Percentiles rank a stretch among this genome's conserved stretches.
Evolutionary conservation across 257 asterid species (phyloP).

Genomic region (Anisodus tanguticus): DNA sequence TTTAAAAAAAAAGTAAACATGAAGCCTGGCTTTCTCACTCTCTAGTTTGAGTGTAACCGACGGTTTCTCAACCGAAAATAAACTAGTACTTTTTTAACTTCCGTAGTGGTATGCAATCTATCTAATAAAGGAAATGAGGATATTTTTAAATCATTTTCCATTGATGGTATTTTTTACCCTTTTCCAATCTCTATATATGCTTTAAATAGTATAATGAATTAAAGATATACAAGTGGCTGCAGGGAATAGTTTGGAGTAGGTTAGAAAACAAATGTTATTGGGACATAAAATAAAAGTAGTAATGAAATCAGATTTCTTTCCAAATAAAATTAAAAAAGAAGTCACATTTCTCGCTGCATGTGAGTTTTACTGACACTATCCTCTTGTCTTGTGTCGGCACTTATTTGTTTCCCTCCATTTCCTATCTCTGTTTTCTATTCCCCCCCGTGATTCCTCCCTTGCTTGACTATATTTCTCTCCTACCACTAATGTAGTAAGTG

Average conservation of each 20-base stretch:
- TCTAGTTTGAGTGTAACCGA: neutral
- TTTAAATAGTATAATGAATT: neutral
- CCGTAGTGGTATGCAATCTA: neutral
- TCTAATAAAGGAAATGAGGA: too few species aligned
- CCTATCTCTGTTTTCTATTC: neutral
- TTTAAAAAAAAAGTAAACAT: neutral
- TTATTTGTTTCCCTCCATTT: slow-evolving; percentile 20
- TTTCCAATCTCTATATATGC: neutral
- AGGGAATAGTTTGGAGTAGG: neutral
- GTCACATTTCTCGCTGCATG: slow-evolving; percentile 47
- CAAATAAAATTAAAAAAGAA: too few species aligned
- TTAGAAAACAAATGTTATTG: neutral
- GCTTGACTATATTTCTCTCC: neutral
- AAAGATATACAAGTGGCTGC: neutral
- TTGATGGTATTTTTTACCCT: too few species aligned
- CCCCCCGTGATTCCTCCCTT: slow-evolving; percentile 51
- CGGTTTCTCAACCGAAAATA: slow-evolving; percentile 4
- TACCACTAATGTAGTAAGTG: too few species aligned
- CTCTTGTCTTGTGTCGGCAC: slow-evolving; percentile 46
- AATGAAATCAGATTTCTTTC: slow-evolving; percentile 28
- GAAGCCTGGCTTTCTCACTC: neutral
- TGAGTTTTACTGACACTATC: slow-evolving; percentile 55
- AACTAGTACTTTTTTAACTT: neutral
- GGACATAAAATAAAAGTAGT: neutral
- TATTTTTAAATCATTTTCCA: too few species aligned